Evolutionary conservation across 2,329 filamentous ascomycete species (phyloP), one percentile per base, ranked within the genome.

Genomic region (Hortaea werneckii): DNA sequence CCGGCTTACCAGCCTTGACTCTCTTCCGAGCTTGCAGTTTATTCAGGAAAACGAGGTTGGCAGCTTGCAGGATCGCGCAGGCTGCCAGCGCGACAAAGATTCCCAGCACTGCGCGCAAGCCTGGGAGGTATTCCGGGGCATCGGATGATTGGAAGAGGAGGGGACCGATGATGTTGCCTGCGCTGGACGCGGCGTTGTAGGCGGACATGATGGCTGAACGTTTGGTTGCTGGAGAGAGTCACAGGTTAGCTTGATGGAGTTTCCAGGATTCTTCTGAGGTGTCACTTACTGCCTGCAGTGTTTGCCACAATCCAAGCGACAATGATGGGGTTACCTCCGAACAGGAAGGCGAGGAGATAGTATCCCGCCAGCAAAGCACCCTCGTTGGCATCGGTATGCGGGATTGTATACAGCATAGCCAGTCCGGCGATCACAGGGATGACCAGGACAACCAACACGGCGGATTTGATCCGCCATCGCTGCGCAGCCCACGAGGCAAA

Each of bases 241-340:
- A 2, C 32, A 35, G 8, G 32, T 35, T 35, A 35, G 32, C 32
- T 35, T 35, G 30, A 34, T n/a, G 30, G 30, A 7, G 30, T 34
- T 34, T 34, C 30, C 30, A 7, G 30, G 30, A n/a, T 34, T 7
- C 7, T 34, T 7, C 7, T 7, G 7, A 34, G n/a, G 30, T 7
- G 30, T 7, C 7, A n/a, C 32, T 35, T 35, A 35, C 32, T 77
- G 5, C 82, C 82, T 0, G 72, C 82, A 0, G 79, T 83, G 59
- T 85, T 85, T 6, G 75, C 78, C 5, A 84, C 73, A 47, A 84
- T 79, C 82, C 82, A 86, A 0, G 77, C 74, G 0, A 84, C 76
- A 27, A 83, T 75, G 7, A 85, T 66, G 0, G 80, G 80, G 54
- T 82, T 83, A 1, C 75, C 77, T 1, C 78, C 79, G 50, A 79